Base-by-base conservation (phyloP, 768 basidiomycete species). In the Mycena capillaripes region DNA sequence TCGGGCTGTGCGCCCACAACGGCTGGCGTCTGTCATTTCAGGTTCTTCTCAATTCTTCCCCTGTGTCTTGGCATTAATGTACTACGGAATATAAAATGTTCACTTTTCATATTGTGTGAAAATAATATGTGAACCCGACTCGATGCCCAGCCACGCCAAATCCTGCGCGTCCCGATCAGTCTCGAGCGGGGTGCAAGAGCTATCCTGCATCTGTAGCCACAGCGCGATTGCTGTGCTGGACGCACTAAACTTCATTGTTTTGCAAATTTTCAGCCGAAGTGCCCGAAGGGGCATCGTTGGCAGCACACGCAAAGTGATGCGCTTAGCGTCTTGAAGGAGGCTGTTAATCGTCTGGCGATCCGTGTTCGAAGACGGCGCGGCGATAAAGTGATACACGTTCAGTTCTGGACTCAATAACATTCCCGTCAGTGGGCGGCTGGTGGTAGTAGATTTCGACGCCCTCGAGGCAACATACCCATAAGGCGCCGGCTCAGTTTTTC, bases 61-160 rank as follows among this genome's bases (percentile, higher is more conserved):
- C 53, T 21, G 30, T 65, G 46, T 29, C 56, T 50, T 56, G 30
- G 55, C 42, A 58, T 34, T 63, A 32, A 23, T 29, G 46, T 74
- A 60, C 44, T 68, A 57, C 34, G n/a, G 57, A 72, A 60, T 32
- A 53, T 46, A 42, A 59, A 56, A 42, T 53, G 27, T 50, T 69
- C 68, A 74, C 67, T 61, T 74, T 40, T 77, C 75, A 52, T 69
- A 14, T 30, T 75, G 61, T 30, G 78, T 76, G 75, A 83, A 88
- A 66, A 86, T 38, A 57, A 88, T 79, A 66, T 79, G 79, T 56
- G 86, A 83, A 30, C 82, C 87, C 10, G 88, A 86, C 68, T 94
- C 92, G 42, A 95, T 77, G 8, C 95, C 94, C 78, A 91, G 88
- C 93, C 93, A 95, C 69, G 86, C 89, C 48, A 95, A 78, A 62